Evolutionary conservation across 179 eudicot species (phyloP), one percentile per base, ranked within the genome.

Genomic region (Amaranthus tricolor): DNA sequence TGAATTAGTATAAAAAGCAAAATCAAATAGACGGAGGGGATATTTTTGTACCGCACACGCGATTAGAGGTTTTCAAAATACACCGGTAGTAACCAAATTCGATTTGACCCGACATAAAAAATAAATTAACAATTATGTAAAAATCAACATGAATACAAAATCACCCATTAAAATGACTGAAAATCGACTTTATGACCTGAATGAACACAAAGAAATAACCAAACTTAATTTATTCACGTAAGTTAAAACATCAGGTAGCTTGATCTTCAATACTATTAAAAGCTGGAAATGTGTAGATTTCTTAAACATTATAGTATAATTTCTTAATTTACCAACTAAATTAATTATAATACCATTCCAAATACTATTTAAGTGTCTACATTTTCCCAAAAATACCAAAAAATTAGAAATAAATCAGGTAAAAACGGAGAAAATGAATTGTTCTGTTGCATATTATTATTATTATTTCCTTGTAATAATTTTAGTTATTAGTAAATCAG

Each of bases 181-280:
- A 31, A 31, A 31, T 31, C 40, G 3, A 31, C 40, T 31, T 2
- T 0, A 31, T 31, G 0, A 31, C 2, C 40, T 31, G 40, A 31
- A 31, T 31, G 40, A 31, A 2, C 40, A 31, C 40, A 65, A 24
- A 0, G 17, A n/a, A 43, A 5, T 16, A 43, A 50, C 40, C 67
- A 68, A 5, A 57, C n/a, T 24, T 6, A n/a, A 51, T 48, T 48
- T 68, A 75, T 14, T 65, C 60, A 48, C 72, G 71, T 31, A 66
- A 63, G 76, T 77, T 77, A 64, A 65, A 73, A 51, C 66, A 68
- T 67, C 67, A 76, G 4, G 61, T 53, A 24, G 54, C 70, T 19
- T 71, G 24, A 64, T 69, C 44, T 67, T 44, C 15, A 45, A 47
- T 12, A 20, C 17, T 51, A 59, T 16, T n/a, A 61, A 61, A 78